Evolutionary conservation across 2,329 filamentous ascomycete species (phyloP).

Genomic region (Clonostachys solani): DNA sequence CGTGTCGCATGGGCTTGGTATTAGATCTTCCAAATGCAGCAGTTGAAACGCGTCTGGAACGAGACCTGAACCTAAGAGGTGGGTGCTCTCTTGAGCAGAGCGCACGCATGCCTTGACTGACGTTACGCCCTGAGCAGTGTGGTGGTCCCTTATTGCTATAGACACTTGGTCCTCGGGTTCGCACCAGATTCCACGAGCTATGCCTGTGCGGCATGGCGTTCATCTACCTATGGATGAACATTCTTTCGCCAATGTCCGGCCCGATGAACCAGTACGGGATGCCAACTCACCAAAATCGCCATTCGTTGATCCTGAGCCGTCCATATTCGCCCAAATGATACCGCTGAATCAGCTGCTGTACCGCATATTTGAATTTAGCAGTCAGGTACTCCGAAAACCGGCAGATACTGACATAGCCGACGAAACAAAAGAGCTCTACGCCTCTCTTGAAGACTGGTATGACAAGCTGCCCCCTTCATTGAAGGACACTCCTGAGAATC

Average conservation of each 20-base stretch:
- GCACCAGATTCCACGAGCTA: conserved; percentile 10
- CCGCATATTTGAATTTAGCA: background rate
- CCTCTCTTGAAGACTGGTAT: background rate
- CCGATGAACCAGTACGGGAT: background rate
- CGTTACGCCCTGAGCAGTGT: conserved; percentile 3
- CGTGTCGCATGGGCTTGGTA: conserved; percentile 24
- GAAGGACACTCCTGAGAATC: background rate
- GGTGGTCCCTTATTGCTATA: conserved; percentile 13
- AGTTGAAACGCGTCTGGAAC: conserved; percentile 15
- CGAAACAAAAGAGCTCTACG: background rate
- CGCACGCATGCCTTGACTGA: background rate
- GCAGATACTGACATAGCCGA: background rate
- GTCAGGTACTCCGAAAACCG: background rate
- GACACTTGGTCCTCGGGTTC: conserved; percentile 13
- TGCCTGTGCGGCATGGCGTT: conserved; percentile 6
- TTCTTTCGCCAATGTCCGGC: conserved; percentile 15
- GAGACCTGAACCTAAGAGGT: conserved; percentile 25
- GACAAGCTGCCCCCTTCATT: background rate
- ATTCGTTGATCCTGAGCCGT: background rate
- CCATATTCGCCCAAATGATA: background rate
- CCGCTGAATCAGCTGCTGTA: background rate
- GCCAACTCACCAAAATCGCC: background rate
- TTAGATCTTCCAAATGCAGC: conserved; percentile 24
- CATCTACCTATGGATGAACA: conserved; percentile 29
- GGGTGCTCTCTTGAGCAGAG: conserved; percentile 1